These are phyloP conservation scores for Cladophialophora psammophila DNA, from an alignment of 2,329 filamentous ascomycete species.

Conservation along the genomic window DNA sequence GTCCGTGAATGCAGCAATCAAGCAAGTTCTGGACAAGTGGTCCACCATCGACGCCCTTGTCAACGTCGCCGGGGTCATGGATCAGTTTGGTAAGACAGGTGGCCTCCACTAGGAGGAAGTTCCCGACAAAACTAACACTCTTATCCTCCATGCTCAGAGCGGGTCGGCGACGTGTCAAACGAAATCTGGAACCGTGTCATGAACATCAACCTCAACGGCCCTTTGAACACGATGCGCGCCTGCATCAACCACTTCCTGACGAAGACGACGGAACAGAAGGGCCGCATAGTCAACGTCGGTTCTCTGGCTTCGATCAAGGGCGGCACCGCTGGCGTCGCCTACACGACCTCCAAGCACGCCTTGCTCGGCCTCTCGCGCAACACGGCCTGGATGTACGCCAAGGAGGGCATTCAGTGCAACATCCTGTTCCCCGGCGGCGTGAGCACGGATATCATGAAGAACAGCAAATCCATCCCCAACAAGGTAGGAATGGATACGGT, in stretches of 20 bases:
- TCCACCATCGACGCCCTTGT: conserved; percentile 6
- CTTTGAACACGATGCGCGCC: conserved; percentile 18
- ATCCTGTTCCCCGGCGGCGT: conserved; percentile 19
- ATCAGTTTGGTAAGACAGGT: conserved; percentile 9
- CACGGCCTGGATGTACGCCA: conserved; percentile 23
- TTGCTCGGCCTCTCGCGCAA: conserved; percentile 18
- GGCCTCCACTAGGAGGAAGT: not conserved
- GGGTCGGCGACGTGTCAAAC: conserved; percentile 16
- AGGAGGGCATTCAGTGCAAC: conserved; percentile 21
- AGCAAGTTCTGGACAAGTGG: conserved; percentile 20
- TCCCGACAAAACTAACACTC: not conserved
- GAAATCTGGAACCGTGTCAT: conserved; percentile 20
- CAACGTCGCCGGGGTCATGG: conserved; percentile 20
- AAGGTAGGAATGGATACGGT: conserved; percentile 12
- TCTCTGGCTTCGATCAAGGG: conserved; percentile 17
- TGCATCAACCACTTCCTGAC: conserved; percentile 16
- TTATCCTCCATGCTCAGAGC: not conserved
- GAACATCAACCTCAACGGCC: conserved; percentile 18
- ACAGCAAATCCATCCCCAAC: conserved; percentile 10
- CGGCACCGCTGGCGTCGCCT: conserved; percentile 16
- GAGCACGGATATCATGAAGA: conserved; percentile 18
- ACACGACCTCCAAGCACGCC: conserved; percentile 21
- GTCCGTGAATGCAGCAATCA: conserved; percentile 17
- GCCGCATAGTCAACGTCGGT: conserved; percentile 22
- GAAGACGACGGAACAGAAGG: conserved; percentile 17